These are phyloP conservation scores for Suhomyces emberorum DNA, from an alignment of 805 yeast genomes.

Conservation along the genomic window DNA sequence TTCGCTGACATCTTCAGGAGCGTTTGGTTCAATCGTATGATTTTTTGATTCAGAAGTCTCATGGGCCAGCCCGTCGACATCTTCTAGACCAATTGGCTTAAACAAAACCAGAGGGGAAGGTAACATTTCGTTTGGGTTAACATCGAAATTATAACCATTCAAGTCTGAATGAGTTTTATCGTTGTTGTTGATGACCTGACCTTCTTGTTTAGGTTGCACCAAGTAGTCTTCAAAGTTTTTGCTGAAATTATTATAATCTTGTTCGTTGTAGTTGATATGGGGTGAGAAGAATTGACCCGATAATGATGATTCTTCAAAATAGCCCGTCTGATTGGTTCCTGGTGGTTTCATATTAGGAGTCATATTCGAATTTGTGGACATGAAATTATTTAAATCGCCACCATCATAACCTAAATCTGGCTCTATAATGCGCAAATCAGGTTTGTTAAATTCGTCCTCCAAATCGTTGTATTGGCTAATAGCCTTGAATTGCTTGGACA, in stretches of 20 bases:
- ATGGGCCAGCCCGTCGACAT: background rate
- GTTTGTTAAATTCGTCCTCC: conserved; percentile 10
- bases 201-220: background rate
- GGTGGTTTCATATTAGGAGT: conserved; percentile 37
- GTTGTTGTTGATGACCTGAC: background rate
- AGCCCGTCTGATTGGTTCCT: conserved; percentile 14
- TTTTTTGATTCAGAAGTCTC: background rate
- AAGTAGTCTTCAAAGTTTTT: conserved; percentile 4
- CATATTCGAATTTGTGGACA: conserved; percentile 13
- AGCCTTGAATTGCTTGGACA: conserved; percentile 15
- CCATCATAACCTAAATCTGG: conserved; percentile 14
- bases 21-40: background rate
- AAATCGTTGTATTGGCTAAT: conserved; percentile 11
- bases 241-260: conserved; percentile 6
- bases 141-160: conserved; percentile 20
- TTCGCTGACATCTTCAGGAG: background rate
- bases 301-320: conserved; percentile 9
- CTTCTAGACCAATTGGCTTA: conserved; percentile 2
- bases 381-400: conserved; percentile 7
- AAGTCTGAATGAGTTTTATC: conserved; percentile 12
- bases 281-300: conserved; percentile 4
- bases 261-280: conserved; percentile 7
- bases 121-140: conserved; percentile 7
- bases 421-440: conserved; percentile 12
- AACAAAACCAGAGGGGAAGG: conserved; percentile 2